Evolutionary conservation across 306 rosid species (phyloP), one percentile per base, ranked within the genome.

Genomic region (Ormosia semicastrata): DNA sequence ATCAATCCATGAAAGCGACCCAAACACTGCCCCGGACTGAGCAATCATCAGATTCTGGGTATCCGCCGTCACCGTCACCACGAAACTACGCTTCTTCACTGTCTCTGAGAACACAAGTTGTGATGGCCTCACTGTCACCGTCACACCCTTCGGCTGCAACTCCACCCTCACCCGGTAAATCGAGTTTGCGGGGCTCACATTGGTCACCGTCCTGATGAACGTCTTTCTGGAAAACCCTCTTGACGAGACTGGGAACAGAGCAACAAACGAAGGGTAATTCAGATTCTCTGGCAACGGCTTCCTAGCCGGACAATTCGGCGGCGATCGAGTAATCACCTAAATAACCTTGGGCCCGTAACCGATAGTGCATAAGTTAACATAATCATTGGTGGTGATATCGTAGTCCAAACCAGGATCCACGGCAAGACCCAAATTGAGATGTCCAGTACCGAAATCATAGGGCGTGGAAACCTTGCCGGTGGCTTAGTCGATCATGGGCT

Each of bases 341-440:
- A 91, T 91, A 13, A 87, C 73, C 82, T 87, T 85, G 0, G 90
- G 87, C 3, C 88, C 88, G 41, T 92, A 92, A 3, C 90, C 92
- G 3, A 85, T 66, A 0, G 73, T 50, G 60, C 94, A 92, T 12
- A 92, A 92, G 47, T 54, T 82, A 2, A 92, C 83, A 3, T 92
- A 90, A 59, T 92, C 94, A 1, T 78, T 67, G 56, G 76, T 81
- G 6, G 91, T 76, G 50, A 92, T 90, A 75, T 92, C 94, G 53
- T 85, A 92, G 0, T 90, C 83, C 17, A 92, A 87, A 5, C 97
- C 97, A 6, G 97, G 97, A 49, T 92, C 97, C 91, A 92, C 88
- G 0, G 97, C 97, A 2, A 49, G 89, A 1, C 77, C 94, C 66
- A 90, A 34, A 76, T 84, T 88, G 12, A 92, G 75, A 79, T 92